Percentiles rank a stretch among this genome's conserved stretches.
phyloP scores from a whole-genome alignment of 2,329 filamentous ascomycete species.

The Colletotrichum spaethianum region DNA sequence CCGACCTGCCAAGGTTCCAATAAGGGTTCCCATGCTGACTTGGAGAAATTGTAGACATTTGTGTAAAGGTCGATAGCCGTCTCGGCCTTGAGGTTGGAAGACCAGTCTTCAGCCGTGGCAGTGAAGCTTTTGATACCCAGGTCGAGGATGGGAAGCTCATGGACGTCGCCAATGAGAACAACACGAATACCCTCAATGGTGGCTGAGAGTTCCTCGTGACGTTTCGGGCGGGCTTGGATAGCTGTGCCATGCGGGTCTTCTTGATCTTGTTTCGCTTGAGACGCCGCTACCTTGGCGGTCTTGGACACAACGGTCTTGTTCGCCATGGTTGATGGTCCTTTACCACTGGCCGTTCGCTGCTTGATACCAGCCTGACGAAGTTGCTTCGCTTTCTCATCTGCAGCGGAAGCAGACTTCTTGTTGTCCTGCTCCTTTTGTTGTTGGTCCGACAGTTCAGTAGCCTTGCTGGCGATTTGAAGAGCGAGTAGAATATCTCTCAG shows the following conservation, averaged over 20 bases:
- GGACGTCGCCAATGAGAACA: slow-evolving; percentile 93
- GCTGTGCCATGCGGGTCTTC: slow-evolving; percentile 27
- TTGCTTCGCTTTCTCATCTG: slow-evolving; percentile 71
- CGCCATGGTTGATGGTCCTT: slow-evolving; percentile 66
- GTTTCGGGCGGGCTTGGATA: slow-evolving; percentile 47
- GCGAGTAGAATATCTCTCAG: slow-evolving; percentile 95
- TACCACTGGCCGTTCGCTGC: slow-evolving; percentile 70
- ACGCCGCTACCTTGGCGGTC: slow-evolving; percentile 51
- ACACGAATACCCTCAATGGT: slow-evolving; percentile 90
- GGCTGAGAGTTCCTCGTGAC: slow-evolving; percentile 84
- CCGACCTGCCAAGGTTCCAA: slow-evolving; percentile 98
- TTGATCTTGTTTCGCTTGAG: slow-evolving; percentile 45
- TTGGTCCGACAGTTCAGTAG: slow-evolving; percentile 85
- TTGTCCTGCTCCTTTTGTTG: slow-evolving; percentile 70
- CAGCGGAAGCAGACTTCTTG: slow-evolving; percentile 49
- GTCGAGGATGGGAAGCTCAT: slow-evolving; percentile 95
- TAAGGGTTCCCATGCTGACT: slow-evolving; percentile 97
- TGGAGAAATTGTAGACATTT: slow-evolving; percentile 99
- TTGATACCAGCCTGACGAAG: slow-evolving; percentile 65
- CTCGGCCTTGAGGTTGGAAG: slow-evolving; percentile 86
- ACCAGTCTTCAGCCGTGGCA: slow-evolving; percentile 91
- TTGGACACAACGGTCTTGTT: slow-evolving; percentile 55
- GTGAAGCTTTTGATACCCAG: slow-evolving; percentile 93
- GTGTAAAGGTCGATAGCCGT: slow-evolving; percentile 93
- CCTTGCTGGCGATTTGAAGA: slow-evolving; percentile 91